Evolutionary conservation across 1,139 yeast species (phyloP).

Genomic region (Casaregolazyma suthepensis): DNA sequence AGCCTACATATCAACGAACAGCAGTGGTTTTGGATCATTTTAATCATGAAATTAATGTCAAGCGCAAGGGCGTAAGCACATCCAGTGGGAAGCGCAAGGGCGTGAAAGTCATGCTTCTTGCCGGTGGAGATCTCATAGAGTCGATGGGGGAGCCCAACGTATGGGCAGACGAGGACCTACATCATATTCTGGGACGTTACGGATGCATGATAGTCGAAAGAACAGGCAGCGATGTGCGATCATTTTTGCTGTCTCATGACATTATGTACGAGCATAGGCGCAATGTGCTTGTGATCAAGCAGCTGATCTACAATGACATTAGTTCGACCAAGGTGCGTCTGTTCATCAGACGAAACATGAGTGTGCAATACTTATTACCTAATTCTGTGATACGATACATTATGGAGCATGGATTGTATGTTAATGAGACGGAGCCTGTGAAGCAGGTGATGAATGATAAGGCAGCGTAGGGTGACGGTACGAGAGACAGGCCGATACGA

Average conservation of each 20-base stretch:
- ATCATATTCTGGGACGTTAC: slow-evolving; percentile 89
- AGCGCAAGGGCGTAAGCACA: slow-evolving; percentile 78
- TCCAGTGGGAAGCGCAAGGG: slow-evolving; percentile 73
- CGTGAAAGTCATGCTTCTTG: slow-evolving; percentile 89
- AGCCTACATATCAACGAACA: slow-evolving; percentile 85
- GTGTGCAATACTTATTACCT: slow-evolving; percentile 90
- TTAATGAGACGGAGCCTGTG: slow-evolving; percentile 86
- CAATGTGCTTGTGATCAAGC: slow-evolving; percentile 90
- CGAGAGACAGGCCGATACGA: too few relatives aligned
- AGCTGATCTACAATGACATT: slow-evolving; percentile 91
- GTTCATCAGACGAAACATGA: slow-evolving; percentile 90
- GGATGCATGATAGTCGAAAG: slow-evolving; percentile 96
- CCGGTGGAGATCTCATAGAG: slow-evolving; percentile 97
- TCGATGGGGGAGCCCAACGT: slow-evolving; percentile 99
- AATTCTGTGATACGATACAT: slow-evolving; percentile 92
- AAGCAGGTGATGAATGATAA: slow-evolving; percentile 64
- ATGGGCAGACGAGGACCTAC: slow-evolving; percentile 95
- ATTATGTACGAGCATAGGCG: slow-evolving; percentile 95
- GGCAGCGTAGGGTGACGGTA: slow-evolving; percentile 21
- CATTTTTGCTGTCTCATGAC: slow-evolving; percentile 86
- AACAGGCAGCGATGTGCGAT: slow-evolving; percentile 92
- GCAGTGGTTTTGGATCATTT: slow-evolving; percentile 95
- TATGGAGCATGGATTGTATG: slow-evolving; percentile 82
- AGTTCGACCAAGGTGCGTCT: slow-evolving; percentile 90
- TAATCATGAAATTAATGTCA: slow-evolving; percentile 87